Evolutionary conservation across 805 yeast genomes (phyloP), one percentile per base, ranked within the genome.

Genomic region (Lipomyces oligophaga): DNA sequence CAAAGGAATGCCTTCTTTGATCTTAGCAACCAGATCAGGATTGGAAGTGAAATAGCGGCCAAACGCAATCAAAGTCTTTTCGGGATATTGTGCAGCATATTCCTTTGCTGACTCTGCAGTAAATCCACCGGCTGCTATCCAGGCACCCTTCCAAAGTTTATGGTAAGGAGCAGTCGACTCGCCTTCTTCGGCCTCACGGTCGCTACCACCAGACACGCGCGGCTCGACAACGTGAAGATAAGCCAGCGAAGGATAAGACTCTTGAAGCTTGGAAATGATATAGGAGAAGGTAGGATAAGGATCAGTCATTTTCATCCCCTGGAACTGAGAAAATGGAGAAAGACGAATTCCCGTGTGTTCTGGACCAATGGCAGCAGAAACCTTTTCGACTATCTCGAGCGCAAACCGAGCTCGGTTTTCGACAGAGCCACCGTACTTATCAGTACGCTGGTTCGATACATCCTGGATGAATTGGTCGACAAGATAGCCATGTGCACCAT

Each of bases 401-500:
- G 71, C 47, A 41, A 81, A 69, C 43, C 80, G 63, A n/a, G 67
- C 67, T 52, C 85, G 71, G 62, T 78, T 78, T 56, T 76, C 81
- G 41, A 79, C 65, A 1, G 73, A 63, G 13, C 85, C 85, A 41
- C 85, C 85, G 54, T 79, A 80, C 52, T 75, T 67, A 58, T 80
- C 86, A 1, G 76, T 74, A 60, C 85, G 68, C 47, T 67, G 57
- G 61, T 81, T 79, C 28, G 74, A 62, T n/a, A 61, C 54, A 1
- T 65, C 62, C 25, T 75, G 67, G 30, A 75, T 56, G 58, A 81
- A 79, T 49, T 71, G 68, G 55, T 71, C 68, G 34, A 74, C 51
- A 36, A 80, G 62, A 56, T 76, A 78, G 1, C 85, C 85, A 60
- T 80, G 77, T 25, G 86, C 86, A 25, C 68, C 70, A 61, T 81